Base-by-base conservation (phyloP, 768 basidiomycete genomes). In the Pisolithus albus region DNA sequence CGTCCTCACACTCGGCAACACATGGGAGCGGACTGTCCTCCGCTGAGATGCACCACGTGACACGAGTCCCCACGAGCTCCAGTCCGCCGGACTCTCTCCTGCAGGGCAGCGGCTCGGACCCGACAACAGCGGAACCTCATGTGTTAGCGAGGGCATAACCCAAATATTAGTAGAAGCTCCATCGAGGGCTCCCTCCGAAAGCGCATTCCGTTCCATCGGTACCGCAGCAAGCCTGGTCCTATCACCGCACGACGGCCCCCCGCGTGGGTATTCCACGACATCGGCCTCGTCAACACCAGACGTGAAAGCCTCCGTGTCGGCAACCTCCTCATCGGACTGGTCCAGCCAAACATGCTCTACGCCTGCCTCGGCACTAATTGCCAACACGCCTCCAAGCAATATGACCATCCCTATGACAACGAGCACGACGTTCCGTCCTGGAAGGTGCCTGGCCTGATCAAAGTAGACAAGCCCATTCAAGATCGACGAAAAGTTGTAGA, bases 401-500 rank as follows among this genome's bases (percentile, higher is more conserved):
- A 92, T 67, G 13, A 78, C 66, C 50, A 92, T 91, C 1, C 93
- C 93, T 7, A 90, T 56, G 6, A 76, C 71, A 51, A 97, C 89
- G 23, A 95, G 76, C 5, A 71, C 64, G n/a, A 92, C 77, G 64
- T 92, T 80, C n/a, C 80, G 58, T 0, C 77, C 72, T 1, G 82
- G 70, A 36, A 97, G 83, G 21, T 82, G 73, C 16, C 80, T 76
- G 61, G 91, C 80, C 62, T 97, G 92, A 64, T 93, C 75, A 64
- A 89, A 96, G 67, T 93, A 96, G 42, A 94, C 80, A 49, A 95
- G 75, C 5, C 88, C 88, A 57, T 92, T 93, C 52, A 92, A 75
- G 64, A 97, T 95, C 21, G 88, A 90, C 2, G 90, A 91, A 13
- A 94, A 65, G 64, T 95, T 97, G 71, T 95, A 97, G 67, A 92